Evolutionary conservation across 2,329 filamentous ascomycete species (phyloP).

Genomic region (Phialocephala subalpina): DNA sequence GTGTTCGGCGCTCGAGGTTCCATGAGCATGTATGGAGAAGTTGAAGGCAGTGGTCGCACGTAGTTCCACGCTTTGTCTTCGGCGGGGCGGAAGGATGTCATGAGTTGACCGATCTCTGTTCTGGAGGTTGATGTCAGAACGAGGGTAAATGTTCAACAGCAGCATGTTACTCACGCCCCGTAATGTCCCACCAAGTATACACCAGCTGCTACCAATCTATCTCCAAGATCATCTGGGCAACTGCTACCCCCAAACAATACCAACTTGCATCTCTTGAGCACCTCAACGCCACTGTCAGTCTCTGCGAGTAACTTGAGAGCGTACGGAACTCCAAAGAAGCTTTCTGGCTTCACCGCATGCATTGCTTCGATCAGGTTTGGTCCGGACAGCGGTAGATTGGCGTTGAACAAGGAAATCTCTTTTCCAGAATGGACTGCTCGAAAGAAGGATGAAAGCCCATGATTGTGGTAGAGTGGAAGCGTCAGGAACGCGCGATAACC

Average conservation of each 20-base stretch:
- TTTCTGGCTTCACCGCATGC: slow-evolving; percentile 53
- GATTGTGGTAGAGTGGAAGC: slow-evolving; percentile 66
- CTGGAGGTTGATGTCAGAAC: slow-evolving; percentile 24
- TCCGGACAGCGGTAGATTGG: slow-evolving; percentile 60
- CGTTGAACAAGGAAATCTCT: slow-evolving; percentile 61
- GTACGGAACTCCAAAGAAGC: slow-evolving; percentile 70
- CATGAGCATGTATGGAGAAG: slow-evolving; percentile 27
- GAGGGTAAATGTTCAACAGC: neutral
- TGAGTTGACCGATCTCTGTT: slow-evolving; percentile 68
- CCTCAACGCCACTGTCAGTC: slow-evolving; percentile 58
- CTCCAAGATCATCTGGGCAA: slow-evolving; percentile 66
- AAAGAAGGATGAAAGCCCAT: slow-evolving; percentile 63
- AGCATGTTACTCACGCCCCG: slow-evolving; percentile 54
- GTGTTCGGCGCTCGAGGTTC: slow-evolving; percentile 18
- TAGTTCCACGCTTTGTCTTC: slow-evolving; percentile 68
- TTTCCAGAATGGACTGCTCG: slow-evolving; percentile 59
- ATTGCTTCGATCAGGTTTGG: slow-evolving; percentile 56
- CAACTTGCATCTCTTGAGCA: slow-evolving; percentile 55
- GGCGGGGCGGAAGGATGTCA: slow-evolving; percentile 62
- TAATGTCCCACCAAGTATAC: slow-evolving; percentile 65
- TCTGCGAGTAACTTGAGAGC: slow-evolving; percentile 69
- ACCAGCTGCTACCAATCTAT: slow-evolving; percentile 58
- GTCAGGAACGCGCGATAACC: slow-evolving; percentile 54
- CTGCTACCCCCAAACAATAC: slow-evolving; percentile 65
- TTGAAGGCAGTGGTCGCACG: slow-evolving; percentile 47